Percentiles rank a stretch among this genome's conserved stretches.
These are phyloP conservation scores for Sanchytrium tribonematis DNA, from an alignment of 371 early-diverging fungal species.

Conservation along the genomic window DNA sequence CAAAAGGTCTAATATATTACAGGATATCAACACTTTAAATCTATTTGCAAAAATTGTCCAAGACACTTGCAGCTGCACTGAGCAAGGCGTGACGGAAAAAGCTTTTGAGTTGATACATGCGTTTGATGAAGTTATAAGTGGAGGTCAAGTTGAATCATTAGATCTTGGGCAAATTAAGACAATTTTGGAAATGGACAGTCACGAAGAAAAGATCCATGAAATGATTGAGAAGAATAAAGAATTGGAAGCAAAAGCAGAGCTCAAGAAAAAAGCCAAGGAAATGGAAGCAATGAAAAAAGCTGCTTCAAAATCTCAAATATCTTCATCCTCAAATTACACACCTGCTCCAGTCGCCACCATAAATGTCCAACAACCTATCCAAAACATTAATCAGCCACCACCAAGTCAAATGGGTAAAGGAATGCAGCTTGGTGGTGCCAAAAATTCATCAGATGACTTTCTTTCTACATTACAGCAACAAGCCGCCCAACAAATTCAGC, in stretches of 20 bases:
- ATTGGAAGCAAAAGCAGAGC: conserved; percentile 78
- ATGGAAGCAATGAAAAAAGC: conserved; percentile 51
- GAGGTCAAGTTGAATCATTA: conserved; percentile 50
- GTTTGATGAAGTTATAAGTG: conserved; percentile 83
- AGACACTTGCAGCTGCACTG: background rate
- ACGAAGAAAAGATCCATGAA: conserved; percentile 2
- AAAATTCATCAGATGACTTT: background rate
- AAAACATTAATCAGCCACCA: background rate
- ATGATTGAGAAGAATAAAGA: conserved; percentile 48
- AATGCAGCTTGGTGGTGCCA: background rate
- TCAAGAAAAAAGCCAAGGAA: conserved; percentile 61
- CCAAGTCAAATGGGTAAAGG: background rate
- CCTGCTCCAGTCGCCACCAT: background rate
- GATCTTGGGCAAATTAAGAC: conserved; percentile 56
- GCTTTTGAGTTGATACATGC: conserved; percentile 64
- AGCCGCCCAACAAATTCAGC: background rate
- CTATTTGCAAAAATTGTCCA: conserved; percentile 61
- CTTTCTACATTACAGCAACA: background rate
- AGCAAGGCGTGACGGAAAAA: conserved; percentile 20
- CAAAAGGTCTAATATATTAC: conserved; percentile 42
- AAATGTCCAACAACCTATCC: background rate
- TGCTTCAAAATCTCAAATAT: background rate
- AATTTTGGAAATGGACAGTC: conserved; percentile 2
- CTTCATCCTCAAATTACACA: background rate
- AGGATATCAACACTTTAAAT: conserved; percentile 77